Percentiles rank a stretch among this genome's conserved stretches.
phyloP scores from a whole-genome alignment of 2,329 filamentous ascomycete genomes.

The Colletotrichum sp. region DNA sequence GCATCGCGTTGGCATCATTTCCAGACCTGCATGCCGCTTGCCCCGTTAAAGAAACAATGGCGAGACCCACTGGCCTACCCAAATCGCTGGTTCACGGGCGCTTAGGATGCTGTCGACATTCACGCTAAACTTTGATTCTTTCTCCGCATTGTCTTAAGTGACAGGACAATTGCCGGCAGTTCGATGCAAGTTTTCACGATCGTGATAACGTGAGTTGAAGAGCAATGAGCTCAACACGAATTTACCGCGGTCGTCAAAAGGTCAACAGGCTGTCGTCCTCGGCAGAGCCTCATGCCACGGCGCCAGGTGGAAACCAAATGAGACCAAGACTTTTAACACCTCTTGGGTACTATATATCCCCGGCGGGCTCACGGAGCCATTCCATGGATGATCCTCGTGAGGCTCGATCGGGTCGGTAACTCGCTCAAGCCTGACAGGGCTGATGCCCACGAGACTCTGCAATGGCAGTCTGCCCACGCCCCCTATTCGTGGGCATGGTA shows the following conservation, averaged over 20 bases:
- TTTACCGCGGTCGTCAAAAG: not conserved
- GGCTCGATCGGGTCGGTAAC: not conserved
- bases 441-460: not conserved
- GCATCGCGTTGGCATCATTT: slow-evolving; percentile 10
- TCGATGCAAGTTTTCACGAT: not conserved
- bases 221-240: not conserved
- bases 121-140: not conserved
- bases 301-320: not conserved
- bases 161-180: not conserved
- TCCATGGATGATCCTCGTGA: not conserved
- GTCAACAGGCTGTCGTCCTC: not conserved
- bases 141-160: not conserved
- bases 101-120: not conserved
- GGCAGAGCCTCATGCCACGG: not conserved
- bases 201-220: not conserved
- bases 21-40: not conserved
- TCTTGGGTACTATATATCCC: not conserved
- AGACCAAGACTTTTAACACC: not conserved
- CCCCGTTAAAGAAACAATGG: not conserved
- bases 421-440: not conserved
- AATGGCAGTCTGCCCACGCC: not conserved
- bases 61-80: not conserved
- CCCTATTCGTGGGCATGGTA: not conserved
- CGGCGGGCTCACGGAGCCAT: not conserved
- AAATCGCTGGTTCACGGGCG: not conserved